These are phyloP conservation scores for Pseudogymnoascus sp. DNA, from an alignment of 2,329 filamentous ascomycete genomes.

Conservation along the genomic window DNA sequence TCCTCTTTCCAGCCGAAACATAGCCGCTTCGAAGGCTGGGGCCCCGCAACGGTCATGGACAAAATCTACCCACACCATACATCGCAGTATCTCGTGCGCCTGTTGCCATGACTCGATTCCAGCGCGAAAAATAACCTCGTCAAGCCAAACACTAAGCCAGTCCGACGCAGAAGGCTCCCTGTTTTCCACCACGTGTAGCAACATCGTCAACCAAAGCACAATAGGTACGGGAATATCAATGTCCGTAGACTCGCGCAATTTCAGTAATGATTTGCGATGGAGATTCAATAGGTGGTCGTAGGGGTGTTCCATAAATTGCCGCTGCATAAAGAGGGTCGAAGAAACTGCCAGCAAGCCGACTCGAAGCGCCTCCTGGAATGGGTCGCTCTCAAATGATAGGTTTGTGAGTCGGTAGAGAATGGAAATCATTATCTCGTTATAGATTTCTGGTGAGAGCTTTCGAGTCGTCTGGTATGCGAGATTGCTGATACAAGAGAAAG, in stretches of 20 bases:
- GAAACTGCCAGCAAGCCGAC: not conserved
- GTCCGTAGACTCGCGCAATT: not conserved
- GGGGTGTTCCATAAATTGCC: not conserved
- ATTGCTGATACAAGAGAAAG: not conserved
- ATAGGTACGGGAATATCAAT: not conserved
- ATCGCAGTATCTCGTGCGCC: not conserved
- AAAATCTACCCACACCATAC: not conserved
- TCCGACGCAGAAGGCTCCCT: not conserved
- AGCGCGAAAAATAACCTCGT: not conserved
- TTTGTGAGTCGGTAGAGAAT: not conserved
- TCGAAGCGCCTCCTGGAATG: not conserved
- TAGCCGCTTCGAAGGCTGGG: not conserved
- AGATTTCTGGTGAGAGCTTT: not conserved
- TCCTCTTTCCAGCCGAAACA: not conserved
- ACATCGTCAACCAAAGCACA: not conserved
- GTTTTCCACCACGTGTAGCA: not conserved
- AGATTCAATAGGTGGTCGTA: not conserved
- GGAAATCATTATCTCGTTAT: not conserved
- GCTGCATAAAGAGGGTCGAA: not conserved
- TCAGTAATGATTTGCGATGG: not conserved
- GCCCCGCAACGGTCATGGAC: not conserved
- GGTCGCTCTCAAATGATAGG: not conserved
- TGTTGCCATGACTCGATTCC: not conserved
- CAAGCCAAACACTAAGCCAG: not conserved
- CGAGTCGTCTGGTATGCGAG: not conserved